A percentile compares a stretch with the other conserved stretches of the same genome.
Conservation (phyloP, 1,284 basidiomycete species). For the Naganishia sp. region DNA sequence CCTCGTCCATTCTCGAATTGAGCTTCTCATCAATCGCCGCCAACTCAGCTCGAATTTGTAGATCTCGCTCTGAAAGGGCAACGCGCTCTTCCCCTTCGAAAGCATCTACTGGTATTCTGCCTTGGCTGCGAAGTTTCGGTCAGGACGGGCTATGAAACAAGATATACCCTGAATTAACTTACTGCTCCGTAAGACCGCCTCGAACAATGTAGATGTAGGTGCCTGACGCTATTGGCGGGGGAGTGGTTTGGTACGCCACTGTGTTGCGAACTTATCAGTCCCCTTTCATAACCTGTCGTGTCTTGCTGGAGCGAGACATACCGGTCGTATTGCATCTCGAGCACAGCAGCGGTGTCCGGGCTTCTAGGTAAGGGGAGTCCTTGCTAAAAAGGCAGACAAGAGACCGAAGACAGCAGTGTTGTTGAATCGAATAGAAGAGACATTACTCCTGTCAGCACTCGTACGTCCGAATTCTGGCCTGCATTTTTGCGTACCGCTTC, state of each 20-base stretch:
- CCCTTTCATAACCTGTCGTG: neutral
- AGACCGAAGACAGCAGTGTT: neutral
- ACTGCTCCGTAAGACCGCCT: conserved; percentile 53
- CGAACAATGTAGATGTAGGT: conserved; percentile 51
- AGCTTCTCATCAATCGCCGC: conserved; percentile 16
- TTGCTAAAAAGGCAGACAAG: conserved; percentile 4
- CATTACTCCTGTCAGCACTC: too few species aligned
- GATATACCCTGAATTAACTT: conserved; percentile 18
- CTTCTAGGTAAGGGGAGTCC: conserved; percentile 41
- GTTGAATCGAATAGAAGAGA: too few species aligned
- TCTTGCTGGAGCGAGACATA: conserved; percentile 32
- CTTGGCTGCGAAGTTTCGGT: conserved; percentile 43
- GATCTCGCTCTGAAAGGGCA: conserved; percentile 14
- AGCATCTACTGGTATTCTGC: conserved; percentile 51
- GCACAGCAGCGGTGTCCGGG: conserved; percentile 49
- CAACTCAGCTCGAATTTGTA: conserved; percentile 14
- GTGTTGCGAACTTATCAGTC: neutral
- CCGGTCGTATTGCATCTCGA: conserved; percentile 49
- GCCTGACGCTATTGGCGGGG: conserved; percentile 46
- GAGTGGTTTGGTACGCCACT: conserved; percentile 52
- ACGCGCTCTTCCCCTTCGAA: conserved; percentile 50
- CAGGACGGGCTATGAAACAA: neutral
- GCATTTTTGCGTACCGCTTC: conserved; percentile 38
- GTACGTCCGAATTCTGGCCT: too few species aligned
- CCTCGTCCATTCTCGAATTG: conserved; percentile 25